Conservation (phyloP, 2,329 filamentous ascomycete species). For the Scedosporium boydii region DNA sequence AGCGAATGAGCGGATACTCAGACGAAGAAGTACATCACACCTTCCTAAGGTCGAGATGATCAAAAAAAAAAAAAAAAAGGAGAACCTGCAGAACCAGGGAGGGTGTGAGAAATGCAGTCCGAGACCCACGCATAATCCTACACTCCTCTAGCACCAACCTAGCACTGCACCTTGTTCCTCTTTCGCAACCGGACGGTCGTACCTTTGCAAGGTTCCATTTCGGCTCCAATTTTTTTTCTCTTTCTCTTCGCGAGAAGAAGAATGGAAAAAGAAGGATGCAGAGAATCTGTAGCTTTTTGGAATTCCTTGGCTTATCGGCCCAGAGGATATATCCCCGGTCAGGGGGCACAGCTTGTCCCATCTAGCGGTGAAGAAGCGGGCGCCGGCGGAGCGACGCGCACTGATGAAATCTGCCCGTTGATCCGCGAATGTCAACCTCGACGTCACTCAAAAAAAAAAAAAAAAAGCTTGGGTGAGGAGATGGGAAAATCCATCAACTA, state of each 20-base stretch:
- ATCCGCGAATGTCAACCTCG: background rate
- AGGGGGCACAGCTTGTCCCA: background rate
- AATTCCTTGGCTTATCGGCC: background rate
- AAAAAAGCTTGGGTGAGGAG: background rate
- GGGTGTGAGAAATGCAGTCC: too few species aligned
- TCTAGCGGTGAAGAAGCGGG: background rate
- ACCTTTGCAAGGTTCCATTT: background rate
- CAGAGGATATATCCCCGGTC: background rate
- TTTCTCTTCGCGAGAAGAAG: background rate
- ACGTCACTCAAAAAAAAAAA: background rate
- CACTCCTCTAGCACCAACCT: background rate
- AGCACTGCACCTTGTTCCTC: too few species aligned
- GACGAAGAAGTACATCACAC: too few species aligned
- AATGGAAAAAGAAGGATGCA: background rate
- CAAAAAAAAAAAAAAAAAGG: too few species aligned
- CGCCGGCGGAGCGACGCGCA: background rate
- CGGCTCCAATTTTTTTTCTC: background rate
- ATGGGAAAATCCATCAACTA: background rate
- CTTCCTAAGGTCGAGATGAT: too few species aligned
- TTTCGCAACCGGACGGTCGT: background rate
- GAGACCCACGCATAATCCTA: background rate
- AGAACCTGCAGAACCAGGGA: too few species aligned
- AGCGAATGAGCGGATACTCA: too few species aligned
- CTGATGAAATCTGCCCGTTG: background rate
- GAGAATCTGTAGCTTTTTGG: background rate